Percentiles rank a stretch among this genome's conserved stretches.
Evolutionary conservation across 2,329 filamentous ascomycete genomes (phyloP).

Genomic region (Aplosporella prunicola): DNA sequence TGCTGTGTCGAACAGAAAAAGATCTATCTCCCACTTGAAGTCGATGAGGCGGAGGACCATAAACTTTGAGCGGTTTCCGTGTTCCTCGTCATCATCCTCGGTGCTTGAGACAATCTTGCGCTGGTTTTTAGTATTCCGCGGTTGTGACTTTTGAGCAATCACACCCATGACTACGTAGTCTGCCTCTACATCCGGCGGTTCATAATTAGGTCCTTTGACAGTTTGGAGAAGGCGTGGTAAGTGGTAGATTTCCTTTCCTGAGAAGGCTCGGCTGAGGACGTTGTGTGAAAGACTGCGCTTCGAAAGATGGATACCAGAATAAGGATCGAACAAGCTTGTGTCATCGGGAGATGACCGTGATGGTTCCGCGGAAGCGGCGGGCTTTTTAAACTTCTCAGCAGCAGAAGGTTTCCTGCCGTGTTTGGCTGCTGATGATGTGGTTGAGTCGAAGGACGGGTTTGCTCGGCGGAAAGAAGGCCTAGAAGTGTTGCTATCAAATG

Average conservation of each 20-base stretch:
- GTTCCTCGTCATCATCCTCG: slow-evolving; percentile 36
- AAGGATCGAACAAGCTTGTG: slow-evolving; percentile 55
- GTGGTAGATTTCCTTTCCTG: slow-evolving; percentile 65
- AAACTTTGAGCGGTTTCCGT: slow-evolving; percentile 64
- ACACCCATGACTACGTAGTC: slow-evolving; percentile 87
- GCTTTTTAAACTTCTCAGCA: neutral
- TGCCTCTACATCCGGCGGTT: slow-evolving; percentile 69
- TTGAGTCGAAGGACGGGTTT: slow-evolving; percentile 2
- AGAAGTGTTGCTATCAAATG: too few relatives aligned
- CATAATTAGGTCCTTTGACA: slow-evolving; percentile 75
- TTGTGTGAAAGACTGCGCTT: slow-evolving; percentile 75
- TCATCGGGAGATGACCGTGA: slow-evolving; percentile 22
- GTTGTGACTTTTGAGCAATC: slow-evolving; percentile 79
- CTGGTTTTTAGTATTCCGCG: slow-evolving; percentile 50
- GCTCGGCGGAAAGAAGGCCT: too few relatives aligned
- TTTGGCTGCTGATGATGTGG: neutral
- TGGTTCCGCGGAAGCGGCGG: neutral
- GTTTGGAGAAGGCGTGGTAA: slow-evolving; percentile 72
- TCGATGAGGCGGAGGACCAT: slow-evolving; percentile 87
- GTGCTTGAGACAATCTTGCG: slow-evolving; percentile 32
- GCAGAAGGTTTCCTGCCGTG: too few relatives aligned
- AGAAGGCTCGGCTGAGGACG: slow-evolving; percentile 66
- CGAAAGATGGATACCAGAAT: slow-evolving; percentile 75
- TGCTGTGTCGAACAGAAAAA: slow-evolving; percentile 84
- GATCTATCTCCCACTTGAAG: slow-evolving; percentile 79